phyloP scores from a whole-genome alignment of 129 eudicot species.

The Lonicera japonica region DNA sequence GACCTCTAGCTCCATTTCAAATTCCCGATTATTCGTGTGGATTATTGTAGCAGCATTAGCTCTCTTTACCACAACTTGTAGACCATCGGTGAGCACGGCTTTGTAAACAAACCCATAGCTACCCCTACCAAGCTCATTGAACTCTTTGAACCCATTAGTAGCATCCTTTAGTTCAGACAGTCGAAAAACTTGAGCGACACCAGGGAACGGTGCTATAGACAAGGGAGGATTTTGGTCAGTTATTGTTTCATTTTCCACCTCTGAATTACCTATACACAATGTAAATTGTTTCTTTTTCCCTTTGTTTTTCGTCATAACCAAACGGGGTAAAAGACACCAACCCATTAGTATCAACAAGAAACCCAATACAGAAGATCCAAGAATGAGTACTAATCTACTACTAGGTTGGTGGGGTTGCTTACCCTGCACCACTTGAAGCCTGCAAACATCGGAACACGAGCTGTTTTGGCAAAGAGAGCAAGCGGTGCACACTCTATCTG shows the following conservation, averaged over 20 bases:
- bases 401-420: constrained; percentile 41
- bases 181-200: constrained; percentile 80
- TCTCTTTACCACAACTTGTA: constrained; percentile 86
- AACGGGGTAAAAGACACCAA: constrained; percentile 47
- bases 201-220: constrained; percentile 63
- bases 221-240: constrained; percentile 35
- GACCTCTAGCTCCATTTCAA: constrained; percentile 80
- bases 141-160: constrained; percentile 94
- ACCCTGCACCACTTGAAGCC: constrained; percentile 35
- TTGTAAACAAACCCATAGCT: constrained; percentile 94
- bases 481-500: constrained; percentile 74
- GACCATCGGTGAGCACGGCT: constrained; percentile 78
- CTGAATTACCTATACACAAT: constrained; percentile 48
- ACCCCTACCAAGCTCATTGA: constrained; percentile 93
- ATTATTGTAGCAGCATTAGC: constrained; percentile 98
- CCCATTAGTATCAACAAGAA: constrained; percentile 41
- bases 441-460: constrained; percentile 73
- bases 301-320: constrained; percentile 13
- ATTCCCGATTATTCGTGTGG: constrained; percentile 76
- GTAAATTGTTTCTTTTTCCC: constrained; percentile 52
- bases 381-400: constrained; percentile 41
- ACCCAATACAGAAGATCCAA: constrained; percentile 51
- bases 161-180: constrained; percentile 91
- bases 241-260: constrained; percentile 39
- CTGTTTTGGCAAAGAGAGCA: constrained; percentile 95